Evolutionary conservation across 495 filamentous ascomycete species (phyloP).

Genomic region (Tricharina praecox): DNA sequence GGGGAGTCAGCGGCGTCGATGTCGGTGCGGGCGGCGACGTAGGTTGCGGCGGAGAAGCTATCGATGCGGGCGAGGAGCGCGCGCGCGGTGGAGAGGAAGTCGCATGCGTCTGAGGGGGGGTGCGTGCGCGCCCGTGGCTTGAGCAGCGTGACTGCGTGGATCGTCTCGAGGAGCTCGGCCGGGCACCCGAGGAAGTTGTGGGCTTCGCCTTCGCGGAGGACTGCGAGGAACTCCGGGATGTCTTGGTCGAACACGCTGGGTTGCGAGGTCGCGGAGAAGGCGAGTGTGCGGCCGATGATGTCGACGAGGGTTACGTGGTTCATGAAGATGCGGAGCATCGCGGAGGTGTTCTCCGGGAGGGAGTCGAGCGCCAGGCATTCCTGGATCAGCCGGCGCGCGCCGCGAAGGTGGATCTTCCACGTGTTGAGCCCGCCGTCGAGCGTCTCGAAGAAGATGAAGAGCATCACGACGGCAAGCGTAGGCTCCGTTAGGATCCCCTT

Average conservation of each 20-base stretch:
- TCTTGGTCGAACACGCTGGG: conserved; percentile 2
- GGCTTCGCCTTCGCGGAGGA: conserved; percentile 18
- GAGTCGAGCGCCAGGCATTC: conserved; percentile 14
- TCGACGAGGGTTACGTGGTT: conserved; percentile 24
- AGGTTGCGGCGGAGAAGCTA: conserved; percentile 12
- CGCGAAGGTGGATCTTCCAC: conserved; percentile 25
- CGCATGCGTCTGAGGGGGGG: background rate
- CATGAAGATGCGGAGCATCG: conserved; percentile 21
- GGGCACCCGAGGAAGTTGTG: conserved; percentile 26
- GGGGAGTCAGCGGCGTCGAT: conserved; percentile 10
- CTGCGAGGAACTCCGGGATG: conserved; percentile 13
- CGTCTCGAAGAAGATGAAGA: conserved; percentile 26
- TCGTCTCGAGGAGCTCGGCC: conserved; percentile 19
- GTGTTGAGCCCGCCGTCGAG: conserved; percentile 24
- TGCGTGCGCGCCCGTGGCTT: conserved; percentile 6
- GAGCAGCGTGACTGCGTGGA: conserved; percentile 19
- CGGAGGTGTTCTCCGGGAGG: conserved; percentile 16
- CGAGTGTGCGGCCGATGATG: conserved; percentile 24
- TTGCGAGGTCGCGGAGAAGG: conserved; percentile 11
- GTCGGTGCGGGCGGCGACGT: conserved; percentile 11
- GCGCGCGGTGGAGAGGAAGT: background rate
- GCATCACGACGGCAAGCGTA: conserved; percentile 22
- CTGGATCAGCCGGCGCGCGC: conserved; percentile 20
- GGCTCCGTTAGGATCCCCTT: conserved; percentile 17
- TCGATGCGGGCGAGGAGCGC: conserved; percentile 16